These are phyloP conservation scores for Aphanomyces cochlioides DNA, from an alignment of 352 stramenopile species.

Conservation along the genomic window DNA sequence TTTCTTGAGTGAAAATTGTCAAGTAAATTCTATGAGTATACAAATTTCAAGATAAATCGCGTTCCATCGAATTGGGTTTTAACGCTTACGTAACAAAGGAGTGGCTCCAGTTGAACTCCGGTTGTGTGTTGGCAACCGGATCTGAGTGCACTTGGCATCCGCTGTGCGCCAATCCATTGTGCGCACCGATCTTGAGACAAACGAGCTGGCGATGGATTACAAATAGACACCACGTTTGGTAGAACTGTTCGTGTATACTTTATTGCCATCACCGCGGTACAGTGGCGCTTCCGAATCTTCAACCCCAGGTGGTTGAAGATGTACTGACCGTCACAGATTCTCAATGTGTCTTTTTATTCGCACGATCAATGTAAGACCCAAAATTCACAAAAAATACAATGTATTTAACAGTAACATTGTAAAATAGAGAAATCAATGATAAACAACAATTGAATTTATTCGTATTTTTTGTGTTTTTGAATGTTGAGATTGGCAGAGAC, in stretches of 20 bases:
- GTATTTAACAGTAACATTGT: too few relatives aligned
- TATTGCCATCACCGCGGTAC: background rate
- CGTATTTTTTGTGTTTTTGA: too few relatives aligned
- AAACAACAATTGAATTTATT: too few relatives aligned
- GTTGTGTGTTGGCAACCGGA: background rate
- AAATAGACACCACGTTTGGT: background rate
- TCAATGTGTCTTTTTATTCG: background rate
- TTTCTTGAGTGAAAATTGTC: background rate
- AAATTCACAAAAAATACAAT: too few relatives aligned
- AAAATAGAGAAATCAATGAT: too few relatives aligned
- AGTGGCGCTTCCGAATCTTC: background rate
- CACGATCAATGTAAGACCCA: too few relatives aligned
- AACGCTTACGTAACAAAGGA: background rate
- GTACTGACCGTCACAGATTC: background rate
- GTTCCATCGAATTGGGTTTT: background rate
- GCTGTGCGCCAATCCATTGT: background rate
- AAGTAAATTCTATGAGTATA: background rate
- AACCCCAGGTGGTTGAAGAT: background rate
- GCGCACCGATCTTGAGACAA: conserved; percentile 11
- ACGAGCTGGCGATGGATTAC: conserved; percentile 1
- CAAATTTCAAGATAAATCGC: background rate
- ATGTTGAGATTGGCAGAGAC: too few relatives aligned
- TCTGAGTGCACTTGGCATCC: background rate
- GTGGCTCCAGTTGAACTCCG: background rate
- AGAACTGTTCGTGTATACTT: background rate